phyloP scores from a whole-genome alignment of 2,329 filamentous ascomycete genomes.

The Cladosporium austrohemisphaericum region DNA sequence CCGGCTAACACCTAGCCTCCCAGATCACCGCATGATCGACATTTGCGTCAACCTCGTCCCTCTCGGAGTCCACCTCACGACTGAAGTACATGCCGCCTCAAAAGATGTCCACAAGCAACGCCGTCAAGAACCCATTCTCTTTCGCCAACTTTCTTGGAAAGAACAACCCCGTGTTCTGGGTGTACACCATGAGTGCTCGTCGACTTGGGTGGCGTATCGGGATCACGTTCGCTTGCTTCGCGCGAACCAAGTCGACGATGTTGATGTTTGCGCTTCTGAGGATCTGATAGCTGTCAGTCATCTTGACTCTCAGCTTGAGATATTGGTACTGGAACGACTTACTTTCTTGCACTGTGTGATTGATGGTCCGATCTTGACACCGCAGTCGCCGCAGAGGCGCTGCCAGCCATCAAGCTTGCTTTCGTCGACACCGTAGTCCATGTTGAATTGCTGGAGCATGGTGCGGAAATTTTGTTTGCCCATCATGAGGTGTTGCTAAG shows the following conservation, averaged over 20 bases:
- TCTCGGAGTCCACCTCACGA: too few relatives aligned
- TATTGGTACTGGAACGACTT: too few relatives aligned
- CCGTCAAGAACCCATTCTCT: slow-evolving; percentile 18
- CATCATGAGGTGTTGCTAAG: too few relatives aligned
- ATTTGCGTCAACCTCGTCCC: too few relatives aligned
- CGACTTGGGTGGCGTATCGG: slow-evolving; percentile 20
- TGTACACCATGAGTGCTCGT: slow-evolving; percentile 20
- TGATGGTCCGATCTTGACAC: background rate
- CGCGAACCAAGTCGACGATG: background rate
- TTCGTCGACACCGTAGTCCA: slow-evolving; percentile 11
- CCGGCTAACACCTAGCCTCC: too few relatives aligned
- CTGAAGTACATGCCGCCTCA: too few relatives aligned
- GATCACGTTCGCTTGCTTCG: background rate
- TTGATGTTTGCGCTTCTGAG: background rate
- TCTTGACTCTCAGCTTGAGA: background rate
- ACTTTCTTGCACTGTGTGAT: background rate
- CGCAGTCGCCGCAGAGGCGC: background rate
- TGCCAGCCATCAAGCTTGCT: slow-evolving; percentile 2
- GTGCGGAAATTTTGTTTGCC: too few relatives aligned
- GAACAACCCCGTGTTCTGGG: slow-evolving; percentile 8
- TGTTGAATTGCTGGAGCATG: slow-evolving; percentile 7
- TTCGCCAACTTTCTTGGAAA: slow-evolving; percentile 23
- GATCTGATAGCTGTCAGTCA: background rate
- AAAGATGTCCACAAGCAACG: slow-evolving; percentile 16
- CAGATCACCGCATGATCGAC: too few relatives aligned